A percentile compares a stretch with the other conserved stretches of the same genome.
These are phyloP conservation scores for Xylaria sp. DNA, from an alignment of 2,329 filamentous ascomycete species.

Conservation along the genomic window DNA sequence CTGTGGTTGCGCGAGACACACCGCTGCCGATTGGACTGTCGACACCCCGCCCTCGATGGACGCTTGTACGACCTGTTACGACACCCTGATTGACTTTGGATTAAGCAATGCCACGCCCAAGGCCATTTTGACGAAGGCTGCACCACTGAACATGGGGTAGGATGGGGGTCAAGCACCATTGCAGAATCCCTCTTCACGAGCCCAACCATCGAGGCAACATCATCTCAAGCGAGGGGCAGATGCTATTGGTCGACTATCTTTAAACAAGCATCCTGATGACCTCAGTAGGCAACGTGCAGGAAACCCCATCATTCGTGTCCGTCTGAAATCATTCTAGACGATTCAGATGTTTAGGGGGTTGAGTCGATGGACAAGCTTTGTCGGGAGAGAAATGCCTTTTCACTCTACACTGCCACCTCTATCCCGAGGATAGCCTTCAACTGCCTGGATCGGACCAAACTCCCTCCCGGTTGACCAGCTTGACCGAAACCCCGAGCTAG, in stretches of 20 bases:
- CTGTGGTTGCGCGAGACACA: conserved; percentile 25
- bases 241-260: conserved; percentile 24
- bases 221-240: conserved; percentile 18
- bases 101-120: conserved; percentile 33
- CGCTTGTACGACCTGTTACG: conserved; percentile 23
- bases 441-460: conserved; percentile 23
- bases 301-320: conserved; percentile 9
- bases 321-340: conserved; percentile 24
- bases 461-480: conserved; percentile 14
- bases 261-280: conserved; percentile 19
- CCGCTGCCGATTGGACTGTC: conserved; percentile 43
- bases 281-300: conserved; percentile 30
- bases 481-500: conserved; percentile 5
- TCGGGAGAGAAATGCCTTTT: conserved; percentile 7
- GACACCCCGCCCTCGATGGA: conserved; percentile 21
- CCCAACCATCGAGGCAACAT: conserved; percentile 20
- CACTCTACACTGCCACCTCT: conserved; percentile 20
- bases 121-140: conserved; percentile 29
- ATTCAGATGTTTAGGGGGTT: conserved; percentile 6
- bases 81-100: conserved; percentile 28
- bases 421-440: conserved; percentile 22
- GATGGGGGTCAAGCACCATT: conserved; percentile 36
- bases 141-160: conserved; percentile 33
- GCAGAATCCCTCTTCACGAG: conserved; percentile 28
- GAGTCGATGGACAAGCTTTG: conserved; percentile 10